phyloP scores from a whole-genome alignment of 2,329 filamentous ascomycete genomes.

The Alternaria sp. region DNA sequence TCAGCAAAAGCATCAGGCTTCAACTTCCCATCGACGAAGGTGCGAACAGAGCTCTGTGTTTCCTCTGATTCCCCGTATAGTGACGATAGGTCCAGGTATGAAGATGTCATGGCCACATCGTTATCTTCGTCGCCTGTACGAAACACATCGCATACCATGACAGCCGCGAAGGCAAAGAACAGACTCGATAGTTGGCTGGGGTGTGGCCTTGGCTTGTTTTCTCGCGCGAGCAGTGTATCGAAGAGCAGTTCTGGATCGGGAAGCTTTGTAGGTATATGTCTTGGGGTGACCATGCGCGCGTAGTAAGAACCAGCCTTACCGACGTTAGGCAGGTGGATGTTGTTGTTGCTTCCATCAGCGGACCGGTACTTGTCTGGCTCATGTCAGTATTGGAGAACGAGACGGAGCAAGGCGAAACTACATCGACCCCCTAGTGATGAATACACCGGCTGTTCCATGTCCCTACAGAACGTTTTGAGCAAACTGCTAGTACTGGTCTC shows the following conservation, averaged over 20 bases:
- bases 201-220: neutral
- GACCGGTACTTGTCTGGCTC: neutral
- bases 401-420: neutral
- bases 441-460: neutral
- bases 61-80: neutral
- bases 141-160: neutral
- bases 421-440: neutral
- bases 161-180: neutral
- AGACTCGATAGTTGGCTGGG: neutral
- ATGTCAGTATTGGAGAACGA: neutral
- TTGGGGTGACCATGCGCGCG: neutral
- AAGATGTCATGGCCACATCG: neutral
- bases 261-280: neutral
- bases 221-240: neutral
- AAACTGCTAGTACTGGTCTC: neutral
- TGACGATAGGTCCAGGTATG: neutral
- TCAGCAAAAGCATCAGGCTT: neutral
- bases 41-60: neutral
- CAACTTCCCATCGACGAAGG: neutral
- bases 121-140: neutral
- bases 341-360: neutral
- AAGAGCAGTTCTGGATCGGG: neutral
- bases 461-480: neutral
- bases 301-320: neutral
- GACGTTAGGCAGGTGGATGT: neutral